Conservation (phyloP, 2,329 filamentous ascomycete species). For the Colletotrichum euphorbiae region DNA sequence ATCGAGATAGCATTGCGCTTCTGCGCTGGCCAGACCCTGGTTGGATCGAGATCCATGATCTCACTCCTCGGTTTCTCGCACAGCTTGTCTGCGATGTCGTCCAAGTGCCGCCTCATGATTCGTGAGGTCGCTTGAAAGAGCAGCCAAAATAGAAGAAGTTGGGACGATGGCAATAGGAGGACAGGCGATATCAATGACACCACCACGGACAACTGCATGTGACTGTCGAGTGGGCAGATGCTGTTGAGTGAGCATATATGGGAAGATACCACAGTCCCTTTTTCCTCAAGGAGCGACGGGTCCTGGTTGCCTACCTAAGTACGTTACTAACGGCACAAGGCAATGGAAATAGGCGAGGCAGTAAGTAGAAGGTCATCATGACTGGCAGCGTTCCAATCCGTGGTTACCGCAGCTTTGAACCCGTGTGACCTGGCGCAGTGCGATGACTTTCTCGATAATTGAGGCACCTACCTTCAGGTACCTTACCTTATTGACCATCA, state of each 20-base stretch:
- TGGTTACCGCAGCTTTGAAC: constrained; percentile 1
- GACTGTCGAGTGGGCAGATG: neutral
- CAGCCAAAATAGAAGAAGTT: neutral
- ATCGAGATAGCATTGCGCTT: neutral
- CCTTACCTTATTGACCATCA: too few species aligned
- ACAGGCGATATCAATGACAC: neutral
- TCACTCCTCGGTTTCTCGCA: constrained; percentile 20
- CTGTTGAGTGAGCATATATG: too few species aligned
- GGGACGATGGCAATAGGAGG: constrained; percentile 14
- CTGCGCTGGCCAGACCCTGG: constrained; percentile 8
- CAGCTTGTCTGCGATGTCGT: constrained; percentile 28
- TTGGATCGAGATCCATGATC: constrained; percentile 29
- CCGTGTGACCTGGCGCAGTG: neutral
- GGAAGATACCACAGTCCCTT: too few species aligned
- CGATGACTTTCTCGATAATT: too few species aligned
- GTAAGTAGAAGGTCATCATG: neutral
- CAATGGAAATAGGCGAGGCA: neutral
- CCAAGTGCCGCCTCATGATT: constrained; percentile 30
- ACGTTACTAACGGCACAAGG: too few species aligned
- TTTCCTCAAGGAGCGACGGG: too few species aligned
- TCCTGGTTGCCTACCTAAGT: too few species aligned
- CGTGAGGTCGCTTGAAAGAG: constrained; percentile 17
- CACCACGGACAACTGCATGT: neutral
- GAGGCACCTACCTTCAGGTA: too few species aligned
- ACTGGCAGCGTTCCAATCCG: neutral